Base-by-base conservation (phyloP, 2,329 filamentous ascomycete species). In the Hymenoscyphus linearis region DNA sequence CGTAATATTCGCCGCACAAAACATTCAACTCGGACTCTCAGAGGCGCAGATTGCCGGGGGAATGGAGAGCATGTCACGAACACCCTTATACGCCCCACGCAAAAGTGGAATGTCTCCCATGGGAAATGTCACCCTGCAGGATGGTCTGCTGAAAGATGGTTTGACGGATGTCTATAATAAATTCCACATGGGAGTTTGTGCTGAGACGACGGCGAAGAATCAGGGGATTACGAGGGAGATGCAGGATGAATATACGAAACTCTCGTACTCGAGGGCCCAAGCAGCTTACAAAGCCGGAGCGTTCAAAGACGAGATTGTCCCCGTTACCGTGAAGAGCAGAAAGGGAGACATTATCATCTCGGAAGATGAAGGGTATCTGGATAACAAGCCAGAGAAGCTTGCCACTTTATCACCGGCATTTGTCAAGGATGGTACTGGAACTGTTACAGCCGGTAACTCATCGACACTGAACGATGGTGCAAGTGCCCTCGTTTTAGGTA, bases 171-270 rank as follows among this genome's bases (percentile, higher is more conserved):
- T 96, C 14, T 99, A 97, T 76, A 92, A 96, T 74, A 85, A 96
- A 73, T 89, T 97, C 71, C 95, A 98, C 77, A 99, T 99, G 95
- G 95, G 95, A 52, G 92, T 95, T 69, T 99, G 95, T 73, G 93
- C 93, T 16, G 95, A 99, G 79, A 91, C 88, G 68, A 97, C 93
- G 1, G 95, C 90, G 55, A 96, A 96, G 81, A 93, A 93, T 70
- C 84, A 91, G 75, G 79, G 83, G 0, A 84, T 99, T 65, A 87
- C 88, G 9, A 82, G 95, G 14, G 86, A 97, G 75, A 86, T 90
- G 74, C 95, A 99, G 78, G 95, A 99, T 71, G 82, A 88, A 66
- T 98, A 96, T 72, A 91, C 95, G 14, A 92, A 97, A 64, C 83
- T 85, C 74, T 95, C 89, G 3, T 99, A 97, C 76, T 84, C 91